Evolutionary conservation across 768 basidiomycete species (phyloP), one percentile per base, ranked within the genome.

Genomic region (Tubosaeta sp.): DNA sequence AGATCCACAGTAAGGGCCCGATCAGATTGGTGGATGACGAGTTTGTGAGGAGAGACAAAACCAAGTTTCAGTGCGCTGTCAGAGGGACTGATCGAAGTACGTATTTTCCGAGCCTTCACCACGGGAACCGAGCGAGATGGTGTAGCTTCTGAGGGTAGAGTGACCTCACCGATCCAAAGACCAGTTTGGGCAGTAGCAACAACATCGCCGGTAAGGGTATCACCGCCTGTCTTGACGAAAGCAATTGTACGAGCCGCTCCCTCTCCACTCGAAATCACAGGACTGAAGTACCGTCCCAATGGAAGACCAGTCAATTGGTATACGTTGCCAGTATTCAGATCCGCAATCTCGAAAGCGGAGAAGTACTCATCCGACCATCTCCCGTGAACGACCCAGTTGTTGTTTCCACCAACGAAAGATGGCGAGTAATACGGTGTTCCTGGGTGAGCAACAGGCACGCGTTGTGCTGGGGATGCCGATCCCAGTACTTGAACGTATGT

Each of bases 361-460:
- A 86, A 86, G 49, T 73, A 61, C 7, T 69, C 67, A 59, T 87
- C 77, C 0, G 85, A 86, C 86, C 86, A 88, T 12, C 83, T 78
- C 4, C 78, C 77, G 45, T 87, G 86, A 14, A 89, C 62, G 11
- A 87, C 65, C 21, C 86, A 63, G 49, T 81, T 48, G 6, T 19
- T 67, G 19, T 71, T 67, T n/a, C 54, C 64, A 14, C 64, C 60
- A 40, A 68, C 57, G 60, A 87, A 87, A 5, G 79, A 74, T 2
- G 86, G 86, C 0, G 86, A 84, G 54, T 84, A 85, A 58, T 89
- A 87, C 2, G 82, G 70, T 29, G 69, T 72, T 6, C 66, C 63
- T 11, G 73, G 50, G 46, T 82, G 63, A 5, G 78, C 64, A n/a
- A 76, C 73, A 8, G 85, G 84, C 11, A 75, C 65, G 3, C 57